Conservation (phyloP, 2,329 filamentous ascomycete genomes). For the Cordyceps militaris region DNA sequence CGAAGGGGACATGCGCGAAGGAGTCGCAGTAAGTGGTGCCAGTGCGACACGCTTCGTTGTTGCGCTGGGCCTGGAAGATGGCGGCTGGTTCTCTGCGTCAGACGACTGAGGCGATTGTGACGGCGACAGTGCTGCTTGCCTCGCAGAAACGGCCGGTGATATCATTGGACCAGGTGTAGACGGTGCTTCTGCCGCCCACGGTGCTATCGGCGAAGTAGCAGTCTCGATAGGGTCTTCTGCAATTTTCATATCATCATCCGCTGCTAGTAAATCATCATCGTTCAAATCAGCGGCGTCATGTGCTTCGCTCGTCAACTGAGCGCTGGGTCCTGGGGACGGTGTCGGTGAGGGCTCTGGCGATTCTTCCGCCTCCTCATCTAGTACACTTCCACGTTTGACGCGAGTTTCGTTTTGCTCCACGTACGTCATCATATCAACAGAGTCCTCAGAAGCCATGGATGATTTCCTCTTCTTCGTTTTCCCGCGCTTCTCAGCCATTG, state of each 20-base stretch:
- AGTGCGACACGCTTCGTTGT: conserved; percentile 41
- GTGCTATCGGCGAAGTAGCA: conserved; percentile 5
- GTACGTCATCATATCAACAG: conserved; percentile 5
- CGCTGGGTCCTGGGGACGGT: conserved; percentile 12
- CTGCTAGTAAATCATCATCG: conserved; percentile 6
- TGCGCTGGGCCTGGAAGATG: conserved; percentile 53
- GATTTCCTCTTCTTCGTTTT: background rate
- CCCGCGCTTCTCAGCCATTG: background rate
- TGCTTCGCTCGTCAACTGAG: conserved; percentile 13
- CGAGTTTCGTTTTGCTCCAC: conserved; percentile 16
- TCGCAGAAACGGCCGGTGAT: conserved; percentile 42
- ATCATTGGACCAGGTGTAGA: conserved; percentile 36
- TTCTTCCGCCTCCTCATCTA: background rate
- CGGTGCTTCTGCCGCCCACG: conserved; percentile 24
- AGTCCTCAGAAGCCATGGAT: conserved; percentile 8
- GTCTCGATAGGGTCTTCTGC: conserved; percentile 12
- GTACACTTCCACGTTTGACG: conserved; percentile 21
- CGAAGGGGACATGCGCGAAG: conserved; percentile 49
- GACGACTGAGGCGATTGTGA: conserved; percentile 69
- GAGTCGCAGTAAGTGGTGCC: conserved; percentile 39
- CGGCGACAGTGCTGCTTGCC: conserved; percentile 50
- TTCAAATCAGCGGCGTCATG: conserved; percentile 2
- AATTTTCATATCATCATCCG: conserved; percentile 10
- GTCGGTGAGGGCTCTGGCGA: conserved; percentile 14
- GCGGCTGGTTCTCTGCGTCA: conserved; percentile 72